Conservation (phyloP, 2,329 filamentous ascomycete species). For the Dothideomycetidae sp. region DNA sequence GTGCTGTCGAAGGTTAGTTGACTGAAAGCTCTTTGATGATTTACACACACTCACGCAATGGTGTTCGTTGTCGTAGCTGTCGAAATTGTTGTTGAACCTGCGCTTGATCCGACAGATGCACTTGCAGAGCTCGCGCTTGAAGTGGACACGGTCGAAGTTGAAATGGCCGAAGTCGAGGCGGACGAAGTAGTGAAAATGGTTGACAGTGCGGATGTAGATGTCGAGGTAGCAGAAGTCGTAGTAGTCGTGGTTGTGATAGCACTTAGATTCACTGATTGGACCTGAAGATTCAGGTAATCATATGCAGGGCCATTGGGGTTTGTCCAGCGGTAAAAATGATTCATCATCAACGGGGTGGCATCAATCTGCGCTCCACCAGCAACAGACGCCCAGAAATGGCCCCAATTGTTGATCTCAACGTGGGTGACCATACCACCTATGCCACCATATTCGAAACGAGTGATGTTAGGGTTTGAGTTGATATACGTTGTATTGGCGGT, state of each 20-base stretch:
- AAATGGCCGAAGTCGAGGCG: too few species aligned
- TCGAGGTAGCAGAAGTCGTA: conserved; percentile 11
- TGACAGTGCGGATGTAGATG: conserved; percentile 9
- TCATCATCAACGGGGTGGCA: conserved; percentile 17
- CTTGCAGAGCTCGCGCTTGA: background rate
- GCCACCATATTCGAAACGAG: conserved; percentile 18
- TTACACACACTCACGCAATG: background rate
- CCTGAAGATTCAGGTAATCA: conserved; percentile 21
- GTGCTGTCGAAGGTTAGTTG: background rate
- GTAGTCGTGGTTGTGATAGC: conserved; percentile 11
- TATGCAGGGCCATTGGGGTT: conserved; percentile 16
- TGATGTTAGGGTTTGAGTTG: conserved; percentile 18
- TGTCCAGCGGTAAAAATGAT: conserved; percentile 19
- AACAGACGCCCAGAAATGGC: conserved; percentile 29
- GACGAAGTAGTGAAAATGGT: background rate
- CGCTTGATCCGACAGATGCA: too few species aligned
- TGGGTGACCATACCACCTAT: conserved; percentile 25
- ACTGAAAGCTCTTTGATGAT: background rate
- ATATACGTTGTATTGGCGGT: conserved; percentile 16
- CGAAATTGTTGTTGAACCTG: too few species aligned
- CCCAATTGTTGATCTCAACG: conserved; percentile 26
- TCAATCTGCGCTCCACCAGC: conserved; percentile 15
- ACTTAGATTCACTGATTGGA: conserved; percentile 13
- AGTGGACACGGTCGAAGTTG: too few species aligned
- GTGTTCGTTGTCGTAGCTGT: background rate